These are phyloP conservation scores for Urochloa ruziziensis DNA, from an alignment of 176 grass and related monocot genomes.

Conservation along the genomic window DNA sequence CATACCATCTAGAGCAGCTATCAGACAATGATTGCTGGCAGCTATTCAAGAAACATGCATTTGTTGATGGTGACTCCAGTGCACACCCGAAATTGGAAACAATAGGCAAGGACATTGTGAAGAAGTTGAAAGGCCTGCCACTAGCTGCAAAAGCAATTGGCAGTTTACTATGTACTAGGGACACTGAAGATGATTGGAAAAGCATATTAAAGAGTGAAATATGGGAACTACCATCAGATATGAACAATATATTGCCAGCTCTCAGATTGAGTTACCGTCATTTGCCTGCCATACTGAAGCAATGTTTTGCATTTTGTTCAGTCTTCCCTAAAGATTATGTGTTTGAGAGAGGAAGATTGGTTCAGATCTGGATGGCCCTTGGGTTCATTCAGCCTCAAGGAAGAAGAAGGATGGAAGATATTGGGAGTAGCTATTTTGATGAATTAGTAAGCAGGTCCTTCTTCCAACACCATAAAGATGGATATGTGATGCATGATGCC, in stretches of 20 bases:
- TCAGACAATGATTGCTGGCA: slow-evolving; percentile 68
- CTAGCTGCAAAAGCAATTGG: slow-evolving; percentile 76
- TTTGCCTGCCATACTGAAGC: slow-evolving; percentile 61
- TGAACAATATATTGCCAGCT: slow-evolving; percentile 76
- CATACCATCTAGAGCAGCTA: slow-evolving; percentile 57
- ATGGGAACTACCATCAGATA: slow-evolving; percentile 68
- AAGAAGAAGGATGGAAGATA: slow-evolving; percentile 54
- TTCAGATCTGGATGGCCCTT: slow-evolving; percentile 79
- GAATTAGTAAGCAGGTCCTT: slow-evolving; percentile 76
- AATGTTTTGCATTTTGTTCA: slow-evolving; percentile 79
- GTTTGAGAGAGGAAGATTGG: slow-evolving; percentile 52
- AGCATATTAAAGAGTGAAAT: slow-evolving; percentile 73
- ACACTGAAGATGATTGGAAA: slow-evolving; percentile 59
- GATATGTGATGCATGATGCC: slow-evolving; percentile 82
- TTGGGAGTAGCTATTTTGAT: slow-evolving; percentile 65
- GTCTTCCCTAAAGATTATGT: slow-evolving; percentile 78
- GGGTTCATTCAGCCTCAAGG: slow-evolving; percentile 54
- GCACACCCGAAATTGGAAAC: slow-evolving; percentile 52
- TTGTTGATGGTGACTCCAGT: slow-evolving; percentile 48
- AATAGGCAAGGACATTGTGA: slow-evolving; percentile 77
- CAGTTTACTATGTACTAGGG: slow-evolving; percentile 54
- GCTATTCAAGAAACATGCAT: slow-evolving; percentile 79
- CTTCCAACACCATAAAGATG: slow-evolving; percentile 59
- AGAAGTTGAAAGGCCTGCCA: slow-evolving; percentile 75
- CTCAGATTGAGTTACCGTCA: slow-evolving; percentile 77